Evolutionary conservation across 2,329 filamentous ascomycete species (phyloP).

Genomic region (Boeremia exigua): DNA sequence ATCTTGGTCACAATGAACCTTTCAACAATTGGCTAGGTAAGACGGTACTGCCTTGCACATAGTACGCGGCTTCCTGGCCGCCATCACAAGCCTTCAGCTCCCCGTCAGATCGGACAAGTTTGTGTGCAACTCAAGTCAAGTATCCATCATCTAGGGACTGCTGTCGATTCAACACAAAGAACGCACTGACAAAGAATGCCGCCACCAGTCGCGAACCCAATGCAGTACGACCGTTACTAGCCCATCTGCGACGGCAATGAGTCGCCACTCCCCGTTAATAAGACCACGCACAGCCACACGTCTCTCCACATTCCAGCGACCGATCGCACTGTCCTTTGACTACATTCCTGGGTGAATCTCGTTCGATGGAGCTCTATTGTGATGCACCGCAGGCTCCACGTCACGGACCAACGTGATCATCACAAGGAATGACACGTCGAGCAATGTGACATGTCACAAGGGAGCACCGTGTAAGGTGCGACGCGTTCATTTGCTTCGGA

Average conservation of each 20-base stretch:
- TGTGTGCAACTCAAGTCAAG: background rate
- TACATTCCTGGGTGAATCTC: background rate
- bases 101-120: background rate
- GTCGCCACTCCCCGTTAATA: background rate
- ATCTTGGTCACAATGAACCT: too few relatives aligned
- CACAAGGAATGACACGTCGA: background rate
- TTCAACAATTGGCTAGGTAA: background rate
- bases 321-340: background rate
- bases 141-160: background rate
- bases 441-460: slow-evolving; percentile 3
- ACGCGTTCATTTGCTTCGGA: background rate
- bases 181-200: background rate
- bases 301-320: background rate
- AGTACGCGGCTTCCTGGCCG: background rate
- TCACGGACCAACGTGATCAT: background rate
- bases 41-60: background rate
- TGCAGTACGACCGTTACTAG: background rate
- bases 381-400: background rate
- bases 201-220: background rate
- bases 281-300: background rate
- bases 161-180: background rate
- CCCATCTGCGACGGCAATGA: background rate
- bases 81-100: background rate
- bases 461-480: background rate
- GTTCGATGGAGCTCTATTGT: background rate